A percentile compares a stretch with the other conserved stretches of the same genome.
phyloP scores from a whole-genome alignment of 1,284 basidiomycete species.

The Testicularia cyperi region DNA sequence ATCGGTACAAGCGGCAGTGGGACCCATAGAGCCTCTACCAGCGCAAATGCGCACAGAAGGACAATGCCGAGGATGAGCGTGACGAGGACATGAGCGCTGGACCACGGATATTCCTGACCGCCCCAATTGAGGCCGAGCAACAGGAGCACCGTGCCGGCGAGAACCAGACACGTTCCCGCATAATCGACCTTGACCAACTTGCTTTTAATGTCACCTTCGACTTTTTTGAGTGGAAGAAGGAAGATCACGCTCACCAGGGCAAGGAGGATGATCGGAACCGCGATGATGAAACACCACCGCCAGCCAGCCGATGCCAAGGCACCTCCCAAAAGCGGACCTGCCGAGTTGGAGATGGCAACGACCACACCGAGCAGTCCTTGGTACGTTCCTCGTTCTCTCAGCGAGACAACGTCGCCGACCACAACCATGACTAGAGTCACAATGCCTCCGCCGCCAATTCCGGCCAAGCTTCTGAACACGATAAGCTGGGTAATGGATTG shows the following conservation, averaged over 20 bases:
- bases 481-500: constrained; percentile 70
- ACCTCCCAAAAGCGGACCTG: constrained; percentile 46
- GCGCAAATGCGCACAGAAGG: constrained; percentile 67
- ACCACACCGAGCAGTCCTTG: constrained; percentile 45
- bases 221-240: constrained; percentile 38
- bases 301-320: constrained; percentile 27
- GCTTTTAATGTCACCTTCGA: constrained; percentile 23
- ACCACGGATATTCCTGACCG: constrained; percentile 60
- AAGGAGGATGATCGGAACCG: constrained; percentile 23
- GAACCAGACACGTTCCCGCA: constrained; percentile 25
- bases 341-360: constrained; percentile 36
- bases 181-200: constrained; percentile 37
- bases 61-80: constrained; percentile 68
- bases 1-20: constrained; percentile 65
- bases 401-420: constrained; percentile 42
- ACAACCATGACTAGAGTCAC: constrained; percentile 67
- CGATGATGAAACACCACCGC: constrained; percentile 38
- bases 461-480: constrained; percentile 70
- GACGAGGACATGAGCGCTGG: constrained; percentile 58
- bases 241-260: constrained; percentile 24
- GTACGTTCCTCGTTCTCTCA: constrained; percentile 44
- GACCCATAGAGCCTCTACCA: constrained; percentile 74
- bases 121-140: constrained; percentile 71
- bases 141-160: constrained; percentile 22
- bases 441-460: constrained; percentile 71